Evolutionary conservation across 176 grass and related monocot species (phyloP).

Genomic region (Thinopyrum elongatum): DNA sequence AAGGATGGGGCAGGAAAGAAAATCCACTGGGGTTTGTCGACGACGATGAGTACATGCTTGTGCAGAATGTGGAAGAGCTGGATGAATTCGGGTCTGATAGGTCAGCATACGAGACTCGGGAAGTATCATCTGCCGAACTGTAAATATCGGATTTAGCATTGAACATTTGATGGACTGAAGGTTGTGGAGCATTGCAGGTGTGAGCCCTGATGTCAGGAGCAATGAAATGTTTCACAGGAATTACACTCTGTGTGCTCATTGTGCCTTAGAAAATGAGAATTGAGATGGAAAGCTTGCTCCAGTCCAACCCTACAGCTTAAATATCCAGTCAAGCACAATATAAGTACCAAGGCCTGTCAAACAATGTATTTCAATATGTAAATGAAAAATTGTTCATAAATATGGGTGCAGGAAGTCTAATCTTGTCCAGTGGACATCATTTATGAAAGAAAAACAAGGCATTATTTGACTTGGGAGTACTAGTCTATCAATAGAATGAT

Average conservation of each 20-base stretch:
- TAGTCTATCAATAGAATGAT: background rate
- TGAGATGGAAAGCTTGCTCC: background rate
- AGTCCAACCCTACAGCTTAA: conserved; percentile 14
- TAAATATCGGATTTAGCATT: conserved; percentile 6
- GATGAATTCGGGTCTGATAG: conserved; percentile 39
- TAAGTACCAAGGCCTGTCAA: background rate
- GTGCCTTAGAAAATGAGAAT: background rate
- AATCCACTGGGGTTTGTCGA: background rate
- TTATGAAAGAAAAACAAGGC: background rate
- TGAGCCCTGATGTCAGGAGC: conserved; percentile 35
- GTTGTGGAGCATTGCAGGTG: conserved; percentile 33
- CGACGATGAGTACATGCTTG: conserved; percentile 56
- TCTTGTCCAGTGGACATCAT: background rate
- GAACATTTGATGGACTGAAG: conserved; percentile 40
- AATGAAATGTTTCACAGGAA: background rate
- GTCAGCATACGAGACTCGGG: conserved; percentile 9
- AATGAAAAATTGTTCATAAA: background rate
- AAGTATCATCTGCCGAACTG: conserved; percentile 15
- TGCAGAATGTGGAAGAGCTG: conserved; percentile 68
- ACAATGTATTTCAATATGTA: background rate
- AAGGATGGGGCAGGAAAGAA: no score
- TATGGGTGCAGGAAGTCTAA: background rate
- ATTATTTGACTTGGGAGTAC: background rate
- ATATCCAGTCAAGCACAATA: background rate
- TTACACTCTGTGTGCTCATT: no score